Percentiles rank a stretch among this genome's conserved stretches.
phyloP scores from a whole-genome alignment of 148 eudicot genomes.

The Salicornia ramosissima region DNA sequence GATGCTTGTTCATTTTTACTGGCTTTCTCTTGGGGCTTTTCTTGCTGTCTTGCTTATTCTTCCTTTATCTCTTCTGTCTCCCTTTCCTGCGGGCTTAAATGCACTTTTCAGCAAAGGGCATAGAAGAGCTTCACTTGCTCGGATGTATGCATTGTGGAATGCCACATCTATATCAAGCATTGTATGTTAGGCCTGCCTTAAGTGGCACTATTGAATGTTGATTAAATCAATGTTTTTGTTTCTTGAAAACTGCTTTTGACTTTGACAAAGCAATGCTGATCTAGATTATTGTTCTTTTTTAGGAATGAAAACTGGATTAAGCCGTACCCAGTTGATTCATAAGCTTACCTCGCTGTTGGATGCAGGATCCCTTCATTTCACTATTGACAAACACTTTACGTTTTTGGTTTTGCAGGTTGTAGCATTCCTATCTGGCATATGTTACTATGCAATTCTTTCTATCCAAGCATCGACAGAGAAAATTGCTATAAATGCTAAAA shows the following conservation, averaged over 20 bases:
- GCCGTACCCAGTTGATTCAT: not conserved
- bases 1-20: constrained; percentile 61
- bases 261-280: not conserved
- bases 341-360: not conserved
- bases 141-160: constrained; percentile 81
- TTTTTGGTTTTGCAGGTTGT: constrained; percentile 44
- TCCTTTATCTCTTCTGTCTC: constrained; percentile 76
- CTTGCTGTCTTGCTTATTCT: constrained; percentile 74
- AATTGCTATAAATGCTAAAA: constrained; percentile 37
- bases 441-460: constrained; percentile 38
- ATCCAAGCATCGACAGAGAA: constrained; percentile 31
- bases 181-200: constrained; percentile 40
- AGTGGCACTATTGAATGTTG: not conserved
- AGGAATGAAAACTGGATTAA: not conserved
- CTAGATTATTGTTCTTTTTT: not conserved
- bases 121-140: constrained; percentile 69
- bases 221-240: not conserved
- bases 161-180: constrained; percentile 68
- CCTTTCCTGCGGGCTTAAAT: constrained; percentile 82
- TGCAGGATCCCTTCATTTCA: not conserved
- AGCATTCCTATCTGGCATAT: constrained; percentile 54
- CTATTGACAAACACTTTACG: constrained; percentile 4
- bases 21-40: constrained; percentile 77
- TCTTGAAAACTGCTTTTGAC: not conserved
- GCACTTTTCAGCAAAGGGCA: constrained; percentile 72